A percentile compares a stretch with the other conserved stretches of the same genome.
phyloP scores from a whole-genome alignment of 2,329 filamentous ascomycete genomes.

The Diaporthe vexans region DNA sequence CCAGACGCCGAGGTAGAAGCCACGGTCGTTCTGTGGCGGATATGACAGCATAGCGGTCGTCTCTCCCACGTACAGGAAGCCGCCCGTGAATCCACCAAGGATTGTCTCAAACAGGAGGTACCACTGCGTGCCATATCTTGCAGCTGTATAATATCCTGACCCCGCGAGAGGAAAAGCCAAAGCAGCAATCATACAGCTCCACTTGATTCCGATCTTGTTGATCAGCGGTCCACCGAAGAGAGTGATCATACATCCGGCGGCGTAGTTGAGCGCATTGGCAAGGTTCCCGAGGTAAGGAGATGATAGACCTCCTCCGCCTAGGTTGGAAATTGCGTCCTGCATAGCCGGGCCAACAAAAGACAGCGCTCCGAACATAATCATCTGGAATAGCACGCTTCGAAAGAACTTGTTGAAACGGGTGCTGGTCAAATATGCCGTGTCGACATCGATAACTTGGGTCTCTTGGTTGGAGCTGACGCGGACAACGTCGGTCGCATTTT shows the following conservation, averaged over 20 bases:
- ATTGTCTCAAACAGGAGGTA: constrained; percentile 52
- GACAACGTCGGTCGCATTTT: constrained; percentile 24
- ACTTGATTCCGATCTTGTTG: constrained; percentile 55
- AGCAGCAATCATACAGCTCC: constrained; percentile 54
- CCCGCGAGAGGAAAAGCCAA: constrained; percentile 51
- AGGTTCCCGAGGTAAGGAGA: constrained; percentile 41
- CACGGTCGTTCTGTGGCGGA: constrained; percentile 51
- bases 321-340: constrained; percentile 40
- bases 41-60: constrained; percentile 55
- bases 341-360: constrained; percentile 42
- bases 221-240: constrained; percentile 53
- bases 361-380: constrained; percentile 40
- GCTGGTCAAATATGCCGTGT: constrained; percentile 38
- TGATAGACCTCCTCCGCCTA: constrained; percentile 40
- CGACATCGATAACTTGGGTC: constrained; percentile 38
- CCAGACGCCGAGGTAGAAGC: constrained; percentile 52
- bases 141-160: constrained; percentile 52
- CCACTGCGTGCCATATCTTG: constrained; percentile 48
- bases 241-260: constrained; percentile 37
- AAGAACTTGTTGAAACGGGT: constrained; percentile 32
- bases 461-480: constrained; percentile 35
- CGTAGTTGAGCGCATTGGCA: constrained; percentile 38
- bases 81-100: constrained; percentile 40
- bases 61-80: constrained; percentile 53
- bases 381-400: constrained; percentile 39